phyloP scores from a whole-genome alignment of 2,329 filamentous ascomycete genomes.

The Aotearoamyces nothofagi region DNA sequence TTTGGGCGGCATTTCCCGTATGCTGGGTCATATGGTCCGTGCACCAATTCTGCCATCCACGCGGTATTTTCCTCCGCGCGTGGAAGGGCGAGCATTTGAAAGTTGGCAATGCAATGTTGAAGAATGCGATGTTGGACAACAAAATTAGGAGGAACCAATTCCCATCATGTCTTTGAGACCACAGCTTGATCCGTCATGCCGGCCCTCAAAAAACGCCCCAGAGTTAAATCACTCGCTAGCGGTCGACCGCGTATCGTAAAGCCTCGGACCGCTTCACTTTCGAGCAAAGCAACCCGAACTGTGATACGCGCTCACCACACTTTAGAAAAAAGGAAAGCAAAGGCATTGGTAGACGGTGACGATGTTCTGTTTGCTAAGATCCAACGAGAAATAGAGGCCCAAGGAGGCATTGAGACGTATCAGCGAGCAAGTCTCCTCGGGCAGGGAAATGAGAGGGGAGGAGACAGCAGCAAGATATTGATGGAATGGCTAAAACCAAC shows the following conservation, averaged over 20 bases:
- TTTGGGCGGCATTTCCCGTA: no score
- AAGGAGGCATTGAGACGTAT: conserved; percentile 48
- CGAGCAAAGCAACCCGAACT: conserved; percentile 45
- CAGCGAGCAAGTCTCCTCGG: conserved; percentile 55
- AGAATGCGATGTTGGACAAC: no score
- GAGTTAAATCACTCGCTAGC: conserved; percentile 30
- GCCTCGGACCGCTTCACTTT: conserved; percentile 35
- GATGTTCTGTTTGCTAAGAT: conserved; percentile 28
- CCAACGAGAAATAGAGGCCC: conserved; percentile 34
- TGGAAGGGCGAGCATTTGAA: no score
- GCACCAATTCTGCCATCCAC: no score
- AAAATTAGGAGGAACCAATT: no score
- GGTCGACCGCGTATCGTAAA: conserved; percentile 39
- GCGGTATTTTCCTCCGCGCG: no score
- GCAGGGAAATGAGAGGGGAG: conserved; percentile 48
- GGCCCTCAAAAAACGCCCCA: conserved; percentile 26
- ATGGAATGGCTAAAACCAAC: conserved; percentile 42
- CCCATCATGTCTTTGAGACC: no score
- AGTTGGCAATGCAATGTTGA: no score
- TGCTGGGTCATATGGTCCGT: no score
- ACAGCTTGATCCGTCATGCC: no score
- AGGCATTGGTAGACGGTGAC: conserved; percentile 40
- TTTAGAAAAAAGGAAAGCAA: conserved; percentile 43
- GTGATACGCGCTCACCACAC: conserved; percentile 53
- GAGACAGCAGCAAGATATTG: conserved; percentile 49